Conservation (phyloP, 2,329 filamentous ascomycete genomes). For the Parascedosporium putredinis region DNA sequence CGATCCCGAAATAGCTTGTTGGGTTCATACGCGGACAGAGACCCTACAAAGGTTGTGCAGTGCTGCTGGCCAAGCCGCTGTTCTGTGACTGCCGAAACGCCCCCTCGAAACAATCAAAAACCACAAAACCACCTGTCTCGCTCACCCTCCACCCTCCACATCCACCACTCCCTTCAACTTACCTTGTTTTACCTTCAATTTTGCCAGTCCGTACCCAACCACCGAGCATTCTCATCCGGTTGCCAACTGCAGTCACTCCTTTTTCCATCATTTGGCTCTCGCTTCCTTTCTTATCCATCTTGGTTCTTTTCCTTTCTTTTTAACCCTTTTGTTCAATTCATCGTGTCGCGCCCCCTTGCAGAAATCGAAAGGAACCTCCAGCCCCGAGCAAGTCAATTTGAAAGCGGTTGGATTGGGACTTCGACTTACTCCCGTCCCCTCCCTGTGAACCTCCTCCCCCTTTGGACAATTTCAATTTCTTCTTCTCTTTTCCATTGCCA, state of each 20-base stretch:
- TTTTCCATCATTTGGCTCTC: neutral
- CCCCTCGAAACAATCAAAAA: slow-evolving; percentile 6
- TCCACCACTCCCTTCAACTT: slow-evolving; percentile 7
- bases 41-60: neutral
- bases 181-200: neutral
- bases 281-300: too few species aligned
- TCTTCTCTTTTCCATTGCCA: too few species aligned
- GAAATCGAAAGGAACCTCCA: too few species aligned
- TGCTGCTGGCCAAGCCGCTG: slow-evolving; percentile 8
- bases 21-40: neutral
- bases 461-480: too few species aligned
- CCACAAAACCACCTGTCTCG: slow-evolving; percentile 3
- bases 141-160: neutral
- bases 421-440: too few species aligned
- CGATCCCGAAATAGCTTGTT: neutral
- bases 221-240: neutral
- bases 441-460: too few species aligned
- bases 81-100: slow-evolving; percentile 4
- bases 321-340: too few species aligned
- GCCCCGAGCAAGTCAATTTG: too few species aligned
- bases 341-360: too few species aligned
- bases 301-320: too few species aligned
- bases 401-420: too few species aligned
- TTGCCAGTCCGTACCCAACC: neutral
- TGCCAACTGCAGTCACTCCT: slow-evolving; percentile 6